phyloP scores from a whole-genome alignment of 768 basidiomycete genomes.

The Collybia sordida region DNA sequence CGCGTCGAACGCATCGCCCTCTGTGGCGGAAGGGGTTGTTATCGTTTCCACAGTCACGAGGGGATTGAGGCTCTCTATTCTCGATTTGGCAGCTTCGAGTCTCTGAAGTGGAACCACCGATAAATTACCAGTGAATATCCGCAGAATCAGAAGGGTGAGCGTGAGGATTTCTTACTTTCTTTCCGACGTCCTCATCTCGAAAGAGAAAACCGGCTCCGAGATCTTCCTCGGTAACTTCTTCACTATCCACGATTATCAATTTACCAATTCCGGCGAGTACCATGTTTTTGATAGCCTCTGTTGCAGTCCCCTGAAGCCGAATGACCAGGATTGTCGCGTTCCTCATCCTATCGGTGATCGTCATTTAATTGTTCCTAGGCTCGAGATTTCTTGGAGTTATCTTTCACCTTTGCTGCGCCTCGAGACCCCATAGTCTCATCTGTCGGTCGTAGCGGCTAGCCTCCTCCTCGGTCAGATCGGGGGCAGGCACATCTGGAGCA shows the following conservation, averaged over 20 bases:
- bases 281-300: slow-evolving; percentile 96
- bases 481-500: slow-evolving; percentile 15
- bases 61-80: slow-evolving; percentile 90
- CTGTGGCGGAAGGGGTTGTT: slow-evolving; percentile 46
- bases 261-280: slow-evolving; percentile 95
- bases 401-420: slow-evolving; percentile 84
- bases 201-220: slow-evolving; percentile 93
- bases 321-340: slow-evolving; percentile 88
- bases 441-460: slow-evolving; percentile 91
- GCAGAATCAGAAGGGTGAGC: slow-evolving; percentile 11
- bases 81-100: slow-evolving; percentile 78
- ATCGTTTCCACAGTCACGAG: slow-evolving; percentile 80
- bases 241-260: slow-evolving; percentile 80
- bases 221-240: slow-evolving; percentile 78
- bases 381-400: slow-evolving; percentile 3
- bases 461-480: slow-evolving; percentile 67
- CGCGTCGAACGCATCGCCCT: slow-evolving; percentile 52
- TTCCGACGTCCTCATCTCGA: slow-evolving; percentile 89
- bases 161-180: slow-evolving; percentile 58
- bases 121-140: slow-evolving; percentile 40
- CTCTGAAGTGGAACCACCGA: slow-evolving; percentile 53
- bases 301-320: slow-evolving; percentile 78
- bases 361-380: slow-evolving; percentile 1
- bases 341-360: slow-evolving; percentile 69
- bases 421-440: slow-evolving; percentile 96